phyloP scores from a whole-genome alignment of 2,329 filamentous ascomycete species.

The Xylaria sp. region DNA sequence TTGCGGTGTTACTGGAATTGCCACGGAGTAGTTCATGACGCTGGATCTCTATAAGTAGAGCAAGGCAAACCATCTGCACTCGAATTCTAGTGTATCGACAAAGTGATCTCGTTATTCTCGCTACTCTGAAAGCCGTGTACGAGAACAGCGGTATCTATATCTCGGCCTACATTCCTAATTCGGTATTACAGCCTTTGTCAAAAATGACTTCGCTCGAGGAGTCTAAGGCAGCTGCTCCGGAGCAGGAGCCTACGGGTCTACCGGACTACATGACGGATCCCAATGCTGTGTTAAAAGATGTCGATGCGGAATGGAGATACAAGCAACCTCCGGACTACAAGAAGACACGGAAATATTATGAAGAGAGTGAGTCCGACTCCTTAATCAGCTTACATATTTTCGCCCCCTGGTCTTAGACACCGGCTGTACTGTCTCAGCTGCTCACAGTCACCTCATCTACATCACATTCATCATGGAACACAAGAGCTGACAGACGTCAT shows the following conservation, averaged over 20 bases:
- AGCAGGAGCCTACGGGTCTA: conserved; percentile 13
- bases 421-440: background rate
- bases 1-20: background rate
- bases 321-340: conserved; percentile 71
- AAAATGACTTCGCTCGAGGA: conserved; percentile 6
- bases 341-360: conserved; percentile 69
- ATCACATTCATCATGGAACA: background rate
- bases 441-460: background rate
- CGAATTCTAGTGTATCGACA: background rate
- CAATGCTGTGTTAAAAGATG: conserved; percentile 50
- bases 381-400: background rate
- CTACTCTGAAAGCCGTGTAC: too few species aligned
- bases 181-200: background rate
- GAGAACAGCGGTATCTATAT: background rate
- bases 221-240: background rate
- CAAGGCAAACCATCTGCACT: background rate
- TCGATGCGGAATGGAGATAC: conserved; percentile 69
- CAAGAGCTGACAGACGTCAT: conserved; percentile 3
- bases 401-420: background rate
- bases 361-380: conserved; percentile 61
- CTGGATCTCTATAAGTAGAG: background rate
- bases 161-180: background rate
- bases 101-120: background rate
- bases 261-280: conserved; percentile 42
- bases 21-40: background rate